phyloP scores from a whole-genome alignment of 306 rosid genomes.

The Sicyos edulis region DNA sequence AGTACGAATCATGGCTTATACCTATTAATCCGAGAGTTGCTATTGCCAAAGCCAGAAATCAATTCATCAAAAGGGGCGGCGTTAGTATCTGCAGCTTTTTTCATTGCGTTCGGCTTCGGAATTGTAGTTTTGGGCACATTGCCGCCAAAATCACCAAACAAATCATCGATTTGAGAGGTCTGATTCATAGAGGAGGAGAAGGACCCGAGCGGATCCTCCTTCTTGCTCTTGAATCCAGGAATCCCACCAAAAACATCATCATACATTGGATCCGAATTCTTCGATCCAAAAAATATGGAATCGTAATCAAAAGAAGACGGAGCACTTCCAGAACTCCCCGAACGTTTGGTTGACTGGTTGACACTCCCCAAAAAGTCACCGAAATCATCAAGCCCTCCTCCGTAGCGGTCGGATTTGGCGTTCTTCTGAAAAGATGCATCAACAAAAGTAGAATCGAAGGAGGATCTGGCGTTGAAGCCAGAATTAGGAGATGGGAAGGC shows the following conservation, averaged over 20 bases:
- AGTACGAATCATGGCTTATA: constrained; percentile 22
- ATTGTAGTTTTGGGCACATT: constrained; percentile 24
- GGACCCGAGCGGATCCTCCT: constrained; percentile 30
- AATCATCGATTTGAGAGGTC: constrained; percentile 43
- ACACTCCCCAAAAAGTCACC: constrained; percentile 42
- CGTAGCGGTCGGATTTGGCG: constrained; percentile 27
- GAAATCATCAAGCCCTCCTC: constrained; percentile 36
- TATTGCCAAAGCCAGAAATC: constrained; percentile 68
- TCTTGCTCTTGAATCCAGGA: constrained; percentile 37
- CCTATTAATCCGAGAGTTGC: constrained; percentile 43
- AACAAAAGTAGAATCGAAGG: constrained; percentile 31
- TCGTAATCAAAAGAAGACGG: constrained; percentile 42
- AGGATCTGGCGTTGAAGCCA: constrained; percentile 30
- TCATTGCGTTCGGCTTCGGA: constrained; percentile 20
- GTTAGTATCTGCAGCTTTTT: constrained; percentile 10
- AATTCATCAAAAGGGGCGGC: constrained; percentile 48
- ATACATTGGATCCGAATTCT: constrained; percentile 30
- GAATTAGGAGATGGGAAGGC: constrained; percentile 27
- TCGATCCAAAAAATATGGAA: constrained; percentile 47
- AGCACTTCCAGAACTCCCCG: constrained; percentile 19
- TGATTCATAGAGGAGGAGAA: constrained; percentile 34
- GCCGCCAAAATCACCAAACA: constrained; percentile 45
- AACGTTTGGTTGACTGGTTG: constrained; percentile 25
- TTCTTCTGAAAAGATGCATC: constrained; percentile 27
- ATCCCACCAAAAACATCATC: constrained; percentile 69